These are phyloP conservation scores for Sanghuangporus baumii DNA, from an alignment of 1,284 basidiomycete species.

Conservation along the genomic window DNA sequence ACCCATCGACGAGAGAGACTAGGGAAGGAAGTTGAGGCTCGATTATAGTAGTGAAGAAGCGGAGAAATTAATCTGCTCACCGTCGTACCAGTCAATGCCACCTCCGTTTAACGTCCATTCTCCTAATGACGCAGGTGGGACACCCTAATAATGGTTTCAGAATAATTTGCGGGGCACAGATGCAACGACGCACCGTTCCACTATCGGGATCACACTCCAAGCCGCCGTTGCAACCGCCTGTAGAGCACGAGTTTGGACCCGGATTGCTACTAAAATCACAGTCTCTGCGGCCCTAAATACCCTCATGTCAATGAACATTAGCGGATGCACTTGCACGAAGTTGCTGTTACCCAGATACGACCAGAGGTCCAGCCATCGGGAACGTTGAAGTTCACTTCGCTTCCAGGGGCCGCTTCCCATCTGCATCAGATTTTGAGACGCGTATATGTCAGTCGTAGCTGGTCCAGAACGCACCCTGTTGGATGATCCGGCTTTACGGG, in stretches of 20 bases:
- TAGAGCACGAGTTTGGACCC: constrained; percentile 37
- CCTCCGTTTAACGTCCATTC: constrained; percentile 45
- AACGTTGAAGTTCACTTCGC: constrained; percentile 21
- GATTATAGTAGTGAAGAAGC: neutral
- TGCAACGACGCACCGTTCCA: constrained; percentile 1
- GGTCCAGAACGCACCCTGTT: neutral
- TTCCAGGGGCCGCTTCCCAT: constrained; percentile 23
- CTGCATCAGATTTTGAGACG: constrained; percentile 5
- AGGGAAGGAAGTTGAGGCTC: neutral
- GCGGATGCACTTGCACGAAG: neutral
- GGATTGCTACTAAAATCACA: constrained; percentile 35
- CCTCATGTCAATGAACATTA: neutral
- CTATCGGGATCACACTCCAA: constrained; percentile 32
- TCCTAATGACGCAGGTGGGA: constrained; percentile 54
- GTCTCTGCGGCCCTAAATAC: constrained; percentile 42
- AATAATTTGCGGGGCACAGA: neutral
- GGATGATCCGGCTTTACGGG: neutral
- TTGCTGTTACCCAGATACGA: constrained; percentile 22
- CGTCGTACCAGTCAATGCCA: constrained; percentile 43
- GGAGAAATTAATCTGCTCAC: constrained; percentile 23
- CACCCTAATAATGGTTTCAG: constrained; percentile 31
- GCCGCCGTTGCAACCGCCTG: constrained; percentile 44
- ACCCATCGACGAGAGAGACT: constrained; percentile 54
- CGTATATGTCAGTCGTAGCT: neutral
- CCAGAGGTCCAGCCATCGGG: constrained; percentile 28